Conservation (phyloP, 2,329 filamentous ascomycete species). For the Gnomoniopsis sp. region DNA sequence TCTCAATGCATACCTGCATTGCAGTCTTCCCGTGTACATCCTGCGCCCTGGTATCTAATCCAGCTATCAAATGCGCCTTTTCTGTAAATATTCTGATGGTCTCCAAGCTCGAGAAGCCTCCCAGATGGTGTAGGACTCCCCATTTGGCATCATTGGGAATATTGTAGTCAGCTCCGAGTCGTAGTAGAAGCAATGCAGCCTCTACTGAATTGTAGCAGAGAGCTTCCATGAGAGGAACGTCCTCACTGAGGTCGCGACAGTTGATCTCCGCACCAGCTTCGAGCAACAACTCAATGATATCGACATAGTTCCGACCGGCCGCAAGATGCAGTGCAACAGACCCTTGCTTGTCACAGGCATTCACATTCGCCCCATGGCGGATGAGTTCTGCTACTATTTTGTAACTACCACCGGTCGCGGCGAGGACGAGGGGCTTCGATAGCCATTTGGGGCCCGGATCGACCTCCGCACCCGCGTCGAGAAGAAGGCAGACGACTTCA, state of each 20-base stretch:
- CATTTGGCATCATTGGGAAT: not conserved
- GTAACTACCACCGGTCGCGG: not conserved
- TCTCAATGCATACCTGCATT: not conserved
- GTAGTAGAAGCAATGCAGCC: not conserved
- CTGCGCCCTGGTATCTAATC: not conserved
- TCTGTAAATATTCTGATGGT: not conserved
- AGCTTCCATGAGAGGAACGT: not conserved
- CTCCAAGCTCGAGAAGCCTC: not conserved
- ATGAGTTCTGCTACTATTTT: not conserved
- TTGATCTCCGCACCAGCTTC: not conserved
- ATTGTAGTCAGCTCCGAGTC: not conserved
- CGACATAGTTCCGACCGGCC: not conserved
- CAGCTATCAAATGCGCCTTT: not conserved
- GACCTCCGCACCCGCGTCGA: constrained; percentile 17
- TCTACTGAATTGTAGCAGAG: not conserved
- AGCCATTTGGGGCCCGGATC: constrained; percentile 8
- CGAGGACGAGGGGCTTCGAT: not conserved
- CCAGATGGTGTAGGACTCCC: not conserved
- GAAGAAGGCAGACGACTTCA: not conserved
- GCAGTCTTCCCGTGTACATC: not conserved
- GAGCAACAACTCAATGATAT: not conserved
- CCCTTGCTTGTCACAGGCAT: not conserved
- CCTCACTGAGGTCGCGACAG: not conserved
- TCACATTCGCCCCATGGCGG: not conserved
- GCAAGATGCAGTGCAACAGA: not conserved